These are phyloP conservation scores for Moesziomyces sp. DNA, from an alignment of 1,284 basidiomycete species.

Conservation along the genomic window DNA sequence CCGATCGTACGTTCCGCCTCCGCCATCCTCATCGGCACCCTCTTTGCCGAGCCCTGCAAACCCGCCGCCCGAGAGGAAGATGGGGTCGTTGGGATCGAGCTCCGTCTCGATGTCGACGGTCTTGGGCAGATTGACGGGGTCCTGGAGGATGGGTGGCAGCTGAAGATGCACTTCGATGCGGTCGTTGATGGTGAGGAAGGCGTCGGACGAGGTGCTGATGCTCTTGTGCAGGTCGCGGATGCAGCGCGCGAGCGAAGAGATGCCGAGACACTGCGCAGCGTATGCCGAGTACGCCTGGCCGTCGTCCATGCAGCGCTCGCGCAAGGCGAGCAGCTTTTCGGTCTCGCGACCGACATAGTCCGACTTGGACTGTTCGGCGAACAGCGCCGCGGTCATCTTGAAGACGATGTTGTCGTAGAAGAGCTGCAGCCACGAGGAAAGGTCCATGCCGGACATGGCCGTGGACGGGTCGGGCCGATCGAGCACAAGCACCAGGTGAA, in stretches of 20 bases:
- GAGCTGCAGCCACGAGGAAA: conserved; percentile 54
- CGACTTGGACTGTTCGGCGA: conserved; percentile 54
- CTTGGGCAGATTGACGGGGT: conserved; percentile 43
- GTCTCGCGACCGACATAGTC: conserved; percentile 57
- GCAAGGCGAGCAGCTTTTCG: conserved; percentile 48
- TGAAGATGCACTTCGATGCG: conserved; percentile 60
- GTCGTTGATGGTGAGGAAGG: conserved; percentile 61
- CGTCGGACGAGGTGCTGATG: conserved; percentile 54
- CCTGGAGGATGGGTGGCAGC: conserved; percentile 60
- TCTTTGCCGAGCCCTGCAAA: conserved; percentile 43
- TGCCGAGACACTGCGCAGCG: conserved; percentile 45
- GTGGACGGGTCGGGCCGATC: conserved; percentile 62
- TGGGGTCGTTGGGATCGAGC: conserved; percentile 57
- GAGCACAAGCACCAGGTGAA: conserved; percentile 65
- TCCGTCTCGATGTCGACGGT: conserved; percentile 59
- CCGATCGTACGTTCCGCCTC: conserved; percentile 28
- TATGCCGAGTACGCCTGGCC: conserved; percentile 52
- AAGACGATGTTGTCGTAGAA: conserved; percentile 66
- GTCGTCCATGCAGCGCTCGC: conserved; percentile 57
- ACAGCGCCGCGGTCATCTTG: conserved; percentile 66
- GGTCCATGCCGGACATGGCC: conserved; percentile 46
- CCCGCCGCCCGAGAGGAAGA: conserved; percentile 52
- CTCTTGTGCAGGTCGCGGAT: conserved; percentile 52
- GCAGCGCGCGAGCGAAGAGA: conserved; percentile 57
- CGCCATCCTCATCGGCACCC: conserved; percentile 33